Percentiles rank a stretch among this genome's conserved stretches.
These are phyloP conservation scores for Saccharomycopsis sp. DNA, from an alignment of 805 yeast species.

Conservation along the genomic window DNA sequence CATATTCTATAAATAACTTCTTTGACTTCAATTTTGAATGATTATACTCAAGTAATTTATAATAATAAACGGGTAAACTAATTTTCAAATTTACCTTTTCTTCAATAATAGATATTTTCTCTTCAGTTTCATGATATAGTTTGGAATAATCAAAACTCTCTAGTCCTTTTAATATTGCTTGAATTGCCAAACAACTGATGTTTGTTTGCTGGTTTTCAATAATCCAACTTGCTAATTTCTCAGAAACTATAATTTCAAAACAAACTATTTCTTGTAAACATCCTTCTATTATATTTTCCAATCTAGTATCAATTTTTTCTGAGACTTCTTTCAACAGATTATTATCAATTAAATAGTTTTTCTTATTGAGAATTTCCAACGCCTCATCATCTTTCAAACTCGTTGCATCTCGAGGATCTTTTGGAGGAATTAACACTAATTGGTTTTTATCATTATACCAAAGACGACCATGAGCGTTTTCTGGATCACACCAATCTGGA, in stretches of 20 bases:
- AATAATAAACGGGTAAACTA: not conserved
- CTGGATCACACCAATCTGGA: conserved; percentile 39
- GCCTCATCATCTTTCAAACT: conserved; percentile 29
- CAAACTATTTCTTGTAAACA: not conserved
- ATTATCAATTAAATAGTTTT: conserved; percentile 27
- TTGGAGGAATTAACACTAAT: conserved; percentile 6
- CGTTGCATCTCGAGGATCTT: not conserved
- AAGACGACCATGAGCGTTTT: conserved; percentile 36
- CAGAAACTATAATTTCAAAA: not conserved
- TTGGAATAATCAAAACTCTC: too few relatives aligned
- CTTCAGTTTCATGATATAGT: not conserved
- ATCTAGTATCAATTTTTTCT: too few relatives aligned
- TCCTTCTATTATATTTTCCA: too few relatives aligned
- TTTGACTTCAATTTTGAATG: not conserved
- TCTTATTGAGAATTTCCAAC: conserved; percentile 29
- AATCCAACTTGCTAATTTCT: not conserved
- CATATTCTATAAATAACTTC: not conserved
- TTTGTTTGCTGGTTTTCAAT: too few relatives aligned
- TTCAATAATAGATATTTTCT: not conserved
- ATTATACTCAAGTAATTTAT: not conserved
- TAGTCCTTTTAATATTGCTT: too few relatives aligned
- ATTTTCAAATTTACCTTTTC: not conserved
- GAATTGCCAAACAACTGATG: too few relatives aligned
- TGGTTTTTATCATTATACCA: conserved; percentile 35
- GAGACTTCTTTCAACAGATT: conserved; percentile 18